Conservation (phyloP, 1,284 basidiomycete species). For the Ustilago nuda region DNA sequence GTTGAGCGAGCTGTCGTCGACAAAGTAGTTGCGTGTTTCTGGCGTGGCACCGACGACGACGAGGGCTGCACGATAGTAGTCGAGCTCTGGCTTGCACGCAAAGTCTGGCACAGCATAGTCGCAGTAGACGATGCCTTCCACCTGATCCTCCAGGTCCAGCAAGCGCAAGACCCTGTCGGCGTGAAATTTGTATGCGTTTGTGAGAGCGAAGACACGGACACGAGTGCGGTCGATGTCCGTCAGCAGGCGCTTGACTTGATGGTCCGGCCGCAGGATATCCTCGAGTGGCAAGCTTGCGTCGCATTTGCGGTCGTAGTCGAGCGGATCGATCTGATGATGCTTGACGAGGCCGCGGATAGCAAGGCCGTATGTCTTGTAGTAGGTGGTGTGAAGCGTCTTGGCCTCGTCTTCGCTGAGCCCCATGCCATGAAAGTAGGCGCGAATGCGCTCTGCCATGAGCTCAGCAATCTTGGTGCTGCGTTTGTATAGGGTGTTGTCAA, state of each 20-base stretch:
- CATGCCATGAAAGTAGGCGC: constrained; percentile 81
- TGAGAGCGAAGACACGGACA: constrained; percentile 72
- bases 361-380: constrained; percentile 82
- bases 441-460: constrained; percentile 82
- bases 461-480: constrained; percentile 75
- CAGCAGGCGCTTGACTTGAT: constrained; percentile 77
- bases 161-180: constrained; percentile 83
- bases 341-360: constrained; percentile 83
- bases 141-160: constrained; percentile 78
- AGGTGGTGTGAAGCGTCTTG: constrained; percentile 78
- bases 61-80: constrained; percentile 61
- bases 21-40: constrained; percentile 57
- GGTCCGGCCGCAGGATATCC: constrained; percentile 79
- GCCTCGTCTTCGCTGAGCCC: constrained; percentile 80
- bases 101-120: constrained; percentile 79
- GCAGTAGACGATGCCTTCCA: constrained; percentile 85
- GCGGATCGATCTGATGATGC: constrained; percentile 83
- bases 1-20: constrained; percentile 67
- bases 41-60: constrained; percentile 39
- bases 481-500: constrained; percentile 84
- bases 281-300: constrained; percentile 86
- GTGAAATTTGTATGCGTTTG: constrained; percentile 74
- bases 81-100: constrained; percentile 81
- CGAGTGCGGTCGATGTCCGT: constrained; percentile 82
- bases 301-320: constrained; percentile 87